These are phyloP conservation scores for Apiospora phragmitis DNA, from an alignment of 2,329 filamentous ascomycete species.

Conservation along the genomic window DNA sequence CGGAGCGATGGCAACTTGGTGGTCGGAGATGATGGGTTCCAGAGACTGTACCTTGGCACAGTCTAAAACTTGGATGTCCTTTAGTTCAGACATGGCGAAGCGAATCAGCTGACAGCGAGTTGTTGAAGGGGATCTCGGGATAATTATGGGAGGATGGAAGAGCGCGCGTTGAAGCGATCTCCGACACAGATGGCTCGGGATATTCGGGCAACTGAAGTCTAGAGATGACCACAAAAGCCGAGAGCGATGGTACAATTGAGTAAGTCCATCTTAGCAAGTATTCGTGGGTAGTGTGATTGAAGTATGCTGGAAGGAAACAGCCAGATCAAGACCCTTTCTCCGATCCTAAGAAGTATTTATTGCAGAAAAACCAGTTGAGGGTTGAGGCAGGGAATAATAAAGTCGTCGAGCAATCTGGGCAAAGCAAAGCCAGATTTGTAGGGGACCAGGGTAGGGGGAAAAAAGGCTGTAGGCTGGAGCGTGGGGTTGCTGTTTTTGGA, in stretches of 20 bases:
- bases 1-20: background rate
- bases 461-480: background rate
- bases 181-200: background rate
- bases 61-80: background rate
- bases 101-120: background rate
- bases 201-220: conserved; percentile 10
- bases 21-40: background rate
- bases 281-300: background rate
- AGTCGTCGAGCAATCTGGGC: background rate
- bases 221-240: conserved; percentile 13
- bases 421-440: conserved; percentile 8
- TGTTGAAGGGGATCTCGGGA: background rate
- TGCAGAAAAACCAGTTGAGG: background rate
- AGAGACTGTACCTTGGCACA: conserved; percentile 2
- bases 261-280: conserved; percentile 14
- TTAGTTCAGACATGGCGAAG: background rate
- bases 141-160: background rate
- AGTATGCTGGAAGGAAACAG: background rate
- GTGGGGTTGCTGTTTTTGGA: conserved; percentile 6
- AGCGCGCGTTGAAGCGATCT: background rate
- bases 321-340: background rate
- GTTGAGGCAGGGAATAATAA: conserved; percentile 5
- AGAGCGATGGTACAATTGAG: conserved; percentile 8
- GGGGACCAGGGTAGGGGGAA: background rate
- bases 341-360: background rate